phyloP scores from a whole-genome alignment of 1,139 yeast species.

The Pichiaceae sp. region DNA sequence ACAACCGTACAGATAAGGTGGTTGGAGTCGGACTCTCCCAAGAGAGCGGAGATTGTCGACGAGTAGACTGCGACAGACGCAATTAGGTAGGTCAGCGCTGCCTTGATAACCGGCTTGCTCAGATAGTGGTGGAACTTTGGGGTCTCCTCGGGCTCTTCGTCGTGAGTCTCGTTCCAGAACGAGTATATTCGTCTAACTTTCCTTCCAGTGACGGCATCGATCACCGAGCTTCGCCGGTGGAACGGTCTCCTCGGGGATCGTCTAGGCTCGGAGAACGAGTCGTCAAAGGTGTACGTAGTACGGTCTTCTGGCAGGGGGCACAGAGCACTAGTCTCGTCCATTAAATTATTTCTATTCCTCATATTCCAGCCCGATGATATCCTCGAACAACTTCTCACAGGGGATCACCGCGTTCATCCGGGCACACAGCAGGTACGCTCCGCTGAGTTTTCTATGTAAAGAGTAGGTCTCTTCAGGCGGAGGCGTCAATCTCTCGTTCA shows the following conservation, averaged over 20 bases:
- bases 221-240: slow-evolving; percentile 20
- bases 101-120: slow-evolving; percentile 38
- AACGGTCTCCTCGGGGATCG: slow-evolving; percentile 1
- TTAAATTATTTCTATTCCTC: slow-evolving; percentile 5
- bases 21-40: slow-evolving; percentile 68
- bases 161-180: slow-evolving; percentile 18
- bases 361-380: slow-evolving; percentile 47
- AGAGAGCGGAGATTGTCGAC: slow-evolving; percentile 40
- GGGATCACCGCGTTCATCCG: slow-evolving; percentile 78
- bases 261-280: neutral
- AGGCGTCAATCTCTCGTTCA: slow-evolving; percentile 85
- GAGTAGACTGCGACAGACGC: slow-evolving; percentile 75
- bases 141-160: slow-evolving; percentile 7
- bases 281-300: neutral
- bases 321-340: neutral
- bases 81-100: slow-evolving; percentile 61
- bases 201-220: slow-evolving; percentile 22
- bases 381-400: slow-evolving; percentile 68
- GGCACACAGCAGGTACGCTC: slow-evolving; percentile 87
- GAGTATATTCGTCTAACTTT: slow-evolving; percentile 20
- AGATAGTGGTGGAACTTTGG: slow-evolving; percentile 4
- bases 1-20: slow-evolving; percentile 79
- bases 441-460: slow-evolving; percentile 88
- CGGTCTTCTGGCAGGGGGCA: neutral
- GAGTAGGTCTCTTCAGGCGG: slow-evolving; percentile 99